Evolutionary conservation across 2,329 filamentous ascomycete species (phyloP).

Genomic region (Epichloe bromicola): DNA sequence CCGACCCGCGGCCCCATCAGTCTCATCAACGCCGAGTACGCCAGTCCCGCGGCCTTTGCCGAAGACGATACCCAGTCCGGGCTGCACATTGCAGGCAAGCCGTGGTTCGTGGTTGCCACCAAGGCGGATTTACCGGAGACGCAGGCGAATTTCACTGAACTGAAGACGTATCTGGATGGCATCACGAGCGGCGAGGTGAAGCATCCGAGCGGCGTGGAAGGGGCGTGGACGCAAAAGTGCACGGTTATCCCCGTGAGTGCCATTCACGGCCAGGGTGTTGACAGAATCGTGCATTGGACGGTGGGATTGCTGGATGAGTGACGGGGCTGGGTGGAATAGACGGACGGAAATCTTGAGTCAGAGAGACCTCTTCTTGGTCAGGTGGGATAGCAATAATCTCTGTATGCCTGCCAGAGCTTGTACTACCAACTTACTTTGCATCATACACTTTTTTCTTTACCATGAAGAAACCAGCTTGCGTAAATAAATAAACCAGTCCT

Average conservation of each 20-base stretch:
- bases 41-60: slow-evolving; percentile 2
- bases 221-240: slow-evolving; percentile 47
- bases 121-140: slow-evolving; percentile 79
- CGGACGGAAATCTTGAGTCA: no score
- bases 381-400: no score
- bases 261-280: slow-evolving; percentile 73
- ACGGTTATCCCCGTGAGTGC: slow-evolving; percentile 77
- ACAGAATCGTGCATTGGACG: slow-evolving; percentile 59
- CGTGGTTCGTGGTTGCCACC: slow-evolving; percentile 92
- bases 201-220: slow-evolving; percentile 59
- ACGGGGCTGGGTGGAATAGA: not conserved
- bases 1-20: slow-evolving; percentile 13
- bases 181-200: slow-evolving; percentile 48
- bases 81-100: slow-evolving; percentile 81
- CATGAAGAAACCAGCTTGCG: no score
- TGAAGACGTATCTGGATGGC: slow-evolving; percentile 57
- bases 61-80: slow-evolving; percentile 15
- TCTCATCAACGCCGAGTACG: slow-evolving; percentile 11
- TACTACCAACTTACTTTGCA: no score
- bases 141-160: slow-evolving; percentile 56
- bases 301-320: slow-evolving; percentile 49
- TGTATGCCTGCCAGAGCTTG: no score
- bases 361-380: no score
- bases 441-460: no score
- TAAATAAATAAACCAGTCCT: no score